Base-by-base conservation (phyloP, 495 filamentous ascomycete genomes). In the Thermothielavioides terrestris region DNA sequence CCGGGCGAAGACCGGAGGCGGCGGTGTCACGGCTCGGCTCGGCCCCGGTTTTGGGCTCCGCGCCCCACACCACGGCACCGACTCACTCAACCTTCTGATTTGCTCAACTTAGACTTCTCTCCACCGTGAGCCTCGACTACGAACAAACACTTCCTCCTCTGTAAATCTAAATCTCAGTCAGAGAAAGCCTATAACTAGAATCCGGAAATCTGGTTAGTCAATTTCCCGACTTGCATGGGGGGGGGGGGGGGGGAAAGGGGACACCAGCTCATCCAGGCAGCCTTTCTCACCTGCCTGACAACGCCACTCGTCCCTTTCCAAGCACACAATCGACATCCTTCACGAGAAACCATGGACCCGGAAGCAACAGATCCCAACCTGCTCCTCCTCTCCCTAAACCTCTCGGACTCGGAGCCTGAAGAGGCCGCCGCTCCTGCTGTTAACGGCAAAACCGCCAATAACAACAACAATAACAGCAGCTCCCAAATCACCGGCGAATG, bases 371-470 rank as follows among this genome's bases (percentile, higher is more conserved):
- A 62, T 21, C 53, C 61, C 20, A 51, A 60, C 30, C 67, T 71
- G 27, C 49, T 74, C 40, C 68, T 72, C 45, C 69, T 72, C 40
- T 57, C 65, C 23, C 64, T 72, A 42, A 60, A 63, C 36, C 65
- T 74, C 25, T 70, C 66, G n/a, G 64, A 62, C 28, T 64, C 65
- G 18, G 70, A 71, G 9, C 46, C 52, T 4, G 53, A 55, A 11
- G 47, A 57, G 21, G 44, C 30, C n/a, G 52, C 45, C n/a, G 21
- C 39, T 10, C 52, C 50, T 0, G n/a, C n/a, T n/a, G n/a, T n/a
- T n/a, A n/a, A n/a, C n/a, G n/a, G n/a, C n/a, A n/a, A n/a, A n/a
- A n/a, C 25, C 23, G 26, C 21, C 17, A 32, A 30, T n/a, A 6
- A 10, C 20, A 48, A 15, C 44, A 52, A 44, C 43, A 37, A 21